A percentile compares a stretch with the other conserved stretches of the same genome.
phyloP scores from a whole-genome alignment of 768 basidiomycete species.

The Hydnomerulius pinastri region DNA sequence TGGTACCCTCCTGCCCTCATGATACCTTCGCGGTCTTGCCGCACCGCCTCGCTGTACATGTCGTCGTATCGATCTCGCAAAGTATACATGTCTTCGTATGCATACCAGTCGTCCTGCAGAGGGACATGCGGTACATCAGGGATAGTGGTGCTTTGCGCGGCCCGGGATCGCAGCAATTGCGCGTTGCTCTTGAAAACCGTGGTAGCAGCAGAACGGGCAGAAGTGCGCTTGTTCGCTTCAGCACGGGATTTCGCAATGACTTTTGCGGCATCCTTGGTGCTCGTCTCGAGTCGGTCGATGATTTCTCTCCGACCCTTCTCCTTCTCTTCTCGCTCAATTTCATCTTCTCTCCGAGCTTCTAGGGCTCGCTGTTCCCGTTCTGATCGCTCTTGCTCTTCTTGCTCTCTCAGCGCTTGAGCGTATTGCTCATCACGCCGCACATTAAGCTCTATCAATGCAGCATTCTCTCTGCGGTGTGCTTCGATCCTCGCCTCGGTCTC shows the following conservation, averaged over 20 bases:
- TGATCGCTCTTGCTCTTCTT: slow-evolving; percentile 76
- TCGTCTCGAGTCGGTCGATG: slow-evolving; percentile 80
- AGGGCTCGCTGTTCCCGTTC: slow-evolving; percentile 71
- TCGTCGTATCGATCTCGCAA: slow-evolving; percentile 67
- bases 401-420: slow-evolving; percentile 66
- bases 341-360: slow-evolving; percentile 66
- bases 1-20: slow-evolving; percentile 84
- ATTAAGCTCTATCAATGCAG: slow-evolving; percentile 81
- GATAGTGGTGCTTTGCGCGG: slow-evolving; percentile 62
- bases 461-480: slow-evolving; percentile 78
- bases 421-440: slow-evolving; percentile 80
- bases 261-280: slow-evolving; percentile 67
- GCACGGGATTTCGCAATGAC: slow-evolving; percentile 70
- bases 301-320: slow-evolving; percentile 73
- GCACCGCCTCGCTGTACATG: slow-evolving; percentile 71
- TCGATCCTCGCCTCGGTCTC: slow-evolving; percentile 85
- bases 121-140: slow-evolving; percentile 83
- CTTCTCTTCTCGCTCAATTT: slow-evolving; percentile 74
- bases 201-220: slow-evolving; percentile 50
- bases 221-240: slow-evolving; percentile 61
- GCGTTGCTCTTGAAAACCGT: slow-evolving; percentile 47
- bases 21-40: slow-evolving; percentile 73
- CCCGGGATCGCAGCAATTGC: slow-evolving; percentile 59
- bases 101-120: slow-evolving; percentile 73
- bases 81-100: slow-evolving; percentile 68